Conservation (phyloP, 2,329 filamentous ascomycete genomes). For the Didymella sp. region DNA sequence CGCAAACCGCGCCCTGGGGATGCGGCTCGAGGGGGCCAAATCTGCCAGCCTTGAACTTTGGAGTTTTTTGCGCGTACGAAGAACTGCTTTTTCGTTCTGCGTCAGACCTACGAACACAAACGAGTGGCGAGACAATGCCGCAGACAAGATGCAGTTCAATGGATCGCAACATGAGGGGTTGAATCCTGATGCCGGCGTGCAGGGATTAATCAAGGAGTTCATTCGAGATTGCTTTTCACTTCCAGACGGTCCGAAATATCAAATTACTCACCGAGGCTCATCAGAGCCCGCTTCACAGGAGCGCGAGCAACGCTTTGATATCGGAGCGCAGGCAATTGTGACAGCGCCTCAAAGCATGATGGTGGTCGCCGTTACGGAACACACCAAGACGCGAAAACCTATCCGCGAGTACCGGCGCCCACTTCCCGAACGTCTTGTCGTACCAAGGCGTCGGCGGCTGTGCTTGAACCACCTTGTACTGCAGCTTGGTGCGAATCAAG, state of each 20-base stretch:
- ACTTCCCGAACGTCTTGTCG: constrained; percentile 18
- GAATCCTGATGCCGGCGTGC: background rate
- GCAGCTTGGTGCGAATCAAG: constrained; percentile 3
- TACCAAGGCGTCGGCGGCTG: constrained; percentile 27
- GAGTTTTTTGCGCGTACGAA: constrained; percentile 2
- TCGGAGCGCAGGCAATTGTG: background rate
- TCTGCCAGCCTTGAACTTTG: constrained; percentile 18
- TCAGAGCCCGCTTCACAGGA: background rate
- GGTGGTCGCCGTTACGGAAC: background rate
- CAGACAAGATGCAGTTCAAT: background rate
- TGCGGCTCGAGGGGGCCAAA: constrained; percentile 34
- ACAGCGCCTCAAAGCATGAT: background rate
- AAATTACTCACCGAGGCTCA: constrained; percentile 6
- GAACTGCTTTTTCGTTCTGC: constrained; percentile 10
- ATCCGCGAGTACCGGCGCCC: too few relatives aligned
- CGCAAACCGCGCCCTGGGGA: constrained; percentile 22
- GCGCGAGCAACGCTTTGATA: background rate
- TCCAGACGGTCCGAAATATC: constrained; percentile 7
- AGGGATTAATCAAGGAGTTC: background rate
- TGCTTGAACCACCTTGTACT: constrained; percentile 13
- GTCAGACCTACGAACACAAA: constrained; percentile 5
- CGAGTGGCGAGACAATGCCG: constrained; percentile 5
- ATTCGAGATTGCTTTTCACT: constrained; percentile 6
- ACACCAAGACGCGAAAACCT: constrained; percentile 5
- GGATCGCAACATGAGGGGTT: background rate